Evolutionary conservation across 495 filamentous ascomycete genomes (phyloP).

Genomic region (Daldinia vernicosa): DNA sequence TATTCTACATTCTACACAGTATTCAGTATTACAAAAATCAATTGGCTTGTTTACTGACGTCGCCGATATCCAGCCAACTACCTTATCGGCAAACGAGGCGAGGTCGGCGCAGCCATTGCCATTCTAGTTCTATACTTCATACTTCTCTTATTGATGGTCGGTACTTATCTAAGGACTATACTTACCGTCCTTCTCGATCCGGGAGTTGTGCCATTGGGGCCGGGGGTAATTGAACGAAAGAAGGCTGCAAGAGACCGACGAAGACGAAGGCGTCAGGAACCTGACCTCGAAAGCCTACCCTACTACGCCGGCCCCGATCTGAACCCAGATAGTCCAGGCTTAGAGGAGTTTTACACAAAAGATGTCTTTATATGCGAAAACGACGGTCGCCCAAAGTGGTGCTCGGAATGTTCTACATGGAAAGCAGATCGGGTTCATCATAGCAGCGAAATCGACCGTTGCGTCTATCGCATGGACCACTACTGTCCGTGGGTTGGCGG

Average conservation of each 20-base stretch:
- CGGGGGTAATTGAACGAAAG: slow-evolving; percentile 46
- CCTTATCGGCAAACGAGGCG: slow-evolving; percentile 63
- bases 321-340: slow-evolving; percentile 56
- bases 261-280: slow-evolving; percentile 32
- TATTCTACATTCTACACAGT: not conserved
- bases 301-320: slow-evolving; percentile 49
- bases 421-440: slow-evolving; percentile 89
- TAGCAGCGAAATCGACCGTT: slow-evolving; percentile 80
- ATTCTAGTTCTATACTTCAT: slow-evolving; percentile 76
- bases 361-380: slow-evolving; percentile 83
- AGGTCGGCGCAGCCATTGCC: slow-evolving; percentile 67
- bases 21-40: too few species aligned
- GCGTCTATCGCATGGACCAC: slow-evolving; percentile 90
- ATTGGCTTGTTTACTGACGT: slow-evolving; percentile 14
- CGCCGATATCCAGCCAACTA: slow-evolving; percentile 63
- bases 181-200: slow-evolving; percentile 71
- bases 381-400: slow-evolving; percentile 84
- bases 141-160: slow-evolving; percentile 70
- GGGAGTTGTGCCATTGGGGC: slow-evolving; percentile 72
- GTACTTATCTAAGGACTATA: slow-evolving; percentile 73
- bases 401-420: slow-evolving; percentile 78
- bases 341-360: slow-evolving; percentile 74
- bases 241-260: slow-evolving; percentile 38
- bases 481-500: slow-evolving; percentile 97
- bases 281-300: slow-evolving; percentile 54